Conservation (phyloP, 805 yeast species). For the Yamadazyma phyllophila region DNA sequence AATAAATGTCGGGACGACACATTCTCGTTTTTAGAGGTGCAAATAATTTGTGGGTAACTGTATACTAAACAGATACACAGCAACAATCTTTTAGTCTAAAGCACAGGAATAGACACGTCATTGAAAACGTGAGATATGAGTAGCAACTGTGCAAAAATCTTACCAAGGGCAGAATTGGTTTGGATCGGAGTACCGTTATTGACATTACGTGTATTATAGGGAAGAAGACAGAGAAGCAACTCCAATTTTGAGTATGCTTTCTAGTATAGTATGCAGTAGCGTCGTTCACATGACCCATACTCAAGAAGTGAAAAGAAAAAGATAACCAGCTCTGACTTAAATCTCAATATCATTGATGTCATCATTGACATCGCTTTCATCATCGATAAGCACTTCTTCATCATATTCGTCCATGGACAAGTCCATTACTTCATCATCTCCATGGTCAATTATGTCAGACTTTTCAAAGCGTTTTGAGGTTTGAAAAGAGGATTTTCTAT, state of each 20-base stretch:
- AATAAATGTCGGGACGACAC: too few species aligned
- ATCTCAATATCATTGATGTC: slow-evolving; percentile 37
- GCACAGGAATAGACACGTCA: too few species aligned
- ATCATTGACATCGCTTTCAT: slow-evolving; percentile 32
- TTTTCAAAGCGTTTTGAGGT: slow-evolving; percentile 7
- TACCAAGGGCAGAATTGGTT: too few species aligned
- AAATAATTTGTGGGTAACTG: too few species aligned
- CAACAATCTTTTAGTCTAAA: too few species aligned
- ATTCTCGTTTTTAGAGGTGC: too few species aligned
- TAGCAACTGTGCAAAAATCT: not conserved
- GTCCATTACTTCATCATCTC: slow-evolving; percentile 25
- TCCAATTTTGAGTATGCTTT: too few species aligned
- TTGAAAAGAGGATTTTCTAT: slow-evolving; percentile 17
- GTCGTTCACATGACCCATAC: not conserved
- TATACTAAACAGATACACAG: not conserved
- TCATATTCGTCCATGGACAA: slow-evolving; percentile 14
- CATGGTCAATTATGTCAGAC: slow-evolving; percentile 17
- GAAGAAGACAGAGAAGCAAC: too few species aligned
- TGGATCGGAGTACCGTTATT: too few species aligned
- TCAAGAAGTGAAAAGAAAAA: slow-evolving; percentile 6
- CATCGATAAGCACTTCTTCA: slow-evolving; percentile 27
- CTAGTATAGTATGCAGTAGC: too few species aligned
- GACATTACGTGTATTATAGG: too few species aligned
- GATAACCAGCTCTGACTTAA: slow-evolving; percentile 10
- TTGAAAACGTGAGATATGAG: too few species aligned